phyloP scores from a whole-genome alignment of 306 rosid species.

The Prunus davidiana region DNA sequence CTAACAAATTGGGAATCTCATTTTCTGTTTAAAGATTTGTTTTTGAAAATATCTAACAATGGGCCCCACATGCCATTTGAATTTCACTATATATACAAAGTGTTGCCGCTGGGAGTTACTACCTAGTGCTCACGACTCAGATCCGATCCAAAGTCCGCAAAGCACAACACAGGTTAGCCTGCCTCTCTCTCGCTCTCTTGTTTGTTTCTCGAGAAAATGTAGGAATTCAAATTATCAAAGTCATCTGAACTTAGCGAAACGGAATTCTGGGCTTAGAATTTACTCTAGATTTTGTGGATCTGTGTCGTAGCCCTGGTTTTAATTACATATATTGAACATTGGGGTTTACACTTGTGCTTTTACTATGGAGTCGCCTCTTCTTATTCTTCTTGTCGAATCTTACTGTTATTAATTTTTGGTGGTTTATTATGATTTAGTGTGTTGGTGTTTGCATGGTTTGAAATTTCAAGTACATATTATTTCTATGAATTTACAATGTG shows the following conservation, averaged over 20 bases:
- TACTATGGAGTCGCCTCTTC: neutral
- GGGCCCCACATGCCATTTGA: slow-evolving; percentile 5
- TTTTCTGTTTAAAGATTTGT: neutral
- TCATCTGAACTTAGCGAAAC: neutral
- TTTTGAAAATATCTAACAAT: neutral
- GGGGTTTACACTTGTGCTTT: neutral
- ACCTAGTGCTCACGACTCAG: neutral
- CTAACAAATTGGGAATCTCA: neutral
- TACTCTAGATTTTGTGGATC: neutral
- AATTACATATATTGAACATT: neutral
- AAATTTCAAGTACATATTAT: neutral
- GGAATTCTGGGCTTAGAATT: neutral
- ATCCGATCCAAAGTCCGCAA: slow-evolving; percentile 5
- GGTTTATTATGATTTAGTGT: neutral
- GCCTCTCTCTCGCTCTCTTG: neutral
- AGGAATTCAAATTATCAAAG: neutral
- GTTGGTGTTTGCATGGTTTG: neutral
- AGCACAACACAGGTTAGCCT: neutral
- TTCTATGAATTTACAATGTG: neutral
- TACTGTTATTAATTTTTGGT: neutral
- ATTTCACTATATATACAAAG: neutral
- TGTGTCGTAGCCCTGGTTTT: neutral
- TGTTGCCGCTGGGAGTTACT: neutral
- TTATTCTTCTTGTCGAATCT: neutral
- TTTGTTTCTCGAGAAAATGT: neutral